Evolutionary conservation across 345 rosid genomes (phyloP).

Genomic region (Toxicodendron radicans): DNA sequence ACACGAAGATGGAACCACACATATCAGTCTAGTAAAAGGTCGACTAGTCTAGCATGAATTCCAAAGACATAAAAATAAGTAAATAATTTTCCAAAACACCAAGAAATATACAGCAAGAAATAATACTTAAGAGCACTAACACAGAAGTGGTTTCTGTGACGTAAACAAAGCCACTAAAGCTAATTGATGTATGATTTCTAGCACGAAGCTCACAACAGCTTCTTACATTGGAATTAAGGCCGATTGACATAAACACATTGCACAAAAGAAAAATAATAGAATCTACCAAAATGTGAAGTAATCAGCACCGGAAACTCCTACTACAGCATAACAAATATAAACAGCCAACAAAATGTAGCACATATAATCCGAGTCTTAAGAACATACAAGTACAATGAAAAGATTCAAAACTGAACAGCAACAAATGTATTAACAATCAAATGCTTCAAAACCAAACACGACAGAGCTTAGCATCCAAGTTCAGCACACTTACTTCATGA

Average conservation of each 20-base stretch:
- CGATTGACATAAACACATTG: not conserved
- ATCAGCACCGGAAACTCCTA: not conserved
- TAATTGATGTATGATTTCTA: not conserved
- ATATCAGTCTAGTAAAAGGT: not conserved
- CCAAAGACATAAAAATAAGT: not conserved
- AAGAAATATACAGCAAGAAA: not conserved
- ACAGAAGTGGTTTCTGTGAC: not conserved
- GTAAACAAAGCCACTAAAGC: not conserved
- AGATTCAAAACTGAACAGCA: too few relatives aligned
- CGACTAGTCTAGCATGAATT: not conserved
- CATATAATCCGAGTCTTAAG: not conserved
- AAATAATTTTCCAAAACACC: not conserved
- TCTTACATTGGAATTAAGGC: not conserved
- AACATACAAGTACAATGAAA: not conserved
- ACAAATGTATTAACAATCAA: not conserved
- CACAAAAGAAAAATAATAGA: not conserved
- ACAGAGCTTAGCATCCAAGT: conserved; percentile 16
- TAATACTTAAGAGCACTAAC: not conserved
- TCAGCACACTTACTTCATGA: conserved; percentile 89
- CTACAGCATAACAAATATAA: not conserved
- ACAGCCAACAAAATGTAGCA: not conserved
- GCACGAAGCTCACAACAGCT: not conserved
- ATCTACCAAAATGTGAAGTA: not conserved
- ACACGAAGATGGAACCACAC: not conserved
- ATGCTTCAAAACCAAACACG: conserved; percentile 1